Percentiles rank a stretch among this genome's conserved stretches.
Conservation (phyloP, 1,284 basidiomycete genomes). For the Trametes polyzona region DNA sequence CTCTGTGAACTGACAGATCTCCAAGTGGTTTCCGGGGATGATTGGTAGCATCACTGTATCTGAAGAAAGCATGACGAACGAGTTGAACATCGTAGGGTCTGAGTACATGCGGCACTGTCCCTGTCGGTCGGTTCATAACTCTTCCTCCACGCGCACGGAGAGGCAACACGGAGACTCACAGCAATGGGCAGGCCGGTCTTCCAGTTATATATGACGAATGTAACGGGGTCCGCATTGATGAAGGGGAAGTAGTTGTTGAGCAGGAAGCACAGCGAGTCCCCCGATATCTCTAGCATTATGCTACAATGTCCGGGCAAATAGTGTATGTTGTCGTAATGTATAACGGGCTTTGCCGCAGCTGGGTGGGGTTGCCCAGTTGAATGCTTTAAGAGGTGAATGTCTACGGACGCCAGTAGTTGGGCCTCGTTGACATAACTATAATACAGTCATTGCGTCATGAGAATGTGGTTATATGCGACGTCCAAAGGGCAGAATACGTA, state of each 20-base stretch:
- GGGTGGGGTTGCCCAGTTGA: constrained; percentile 49
- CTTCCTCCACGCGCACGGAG: too few relatives aligned
- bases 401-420: constrained; percentile 24
- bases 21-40: constrained; percentile 37
- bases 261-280: constrained; percentile 50
- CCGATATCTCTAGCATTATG: constrained; percentile 53
- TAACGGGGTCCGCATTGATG: constrained; percentile 39
- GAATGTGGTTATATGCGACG: neutral
- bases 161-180: constrained; percentile 33
- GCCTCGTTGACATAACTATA: constrained; percentile 19
- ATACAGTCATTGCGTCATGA: neutral
- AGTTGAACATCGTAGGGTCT: constrained; percentile 13
- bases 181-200: constrained; percentile 41
- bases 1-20: constrained; percentile 42
- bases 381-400: constrained; percentile 44
- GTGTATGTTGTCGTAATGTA: constrained; percentile 35
- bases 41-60: constrained; percentile 49
- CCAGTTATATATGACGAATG: constrained; percentile 48
- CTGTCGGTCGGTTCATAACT: neutral
- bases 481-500: constrained; percentile 11
- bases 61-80: constrained; percentile 45
- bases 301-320: constrained; percentile 30
- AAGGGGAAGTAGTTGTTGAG: constrained; percentile 37
- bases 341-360: constrained; percentile 40
- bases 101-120: constrained; percentile 18